Conservation (phyloP, 345 rosid species). For the Anastatica hierochuntica region DNA sequence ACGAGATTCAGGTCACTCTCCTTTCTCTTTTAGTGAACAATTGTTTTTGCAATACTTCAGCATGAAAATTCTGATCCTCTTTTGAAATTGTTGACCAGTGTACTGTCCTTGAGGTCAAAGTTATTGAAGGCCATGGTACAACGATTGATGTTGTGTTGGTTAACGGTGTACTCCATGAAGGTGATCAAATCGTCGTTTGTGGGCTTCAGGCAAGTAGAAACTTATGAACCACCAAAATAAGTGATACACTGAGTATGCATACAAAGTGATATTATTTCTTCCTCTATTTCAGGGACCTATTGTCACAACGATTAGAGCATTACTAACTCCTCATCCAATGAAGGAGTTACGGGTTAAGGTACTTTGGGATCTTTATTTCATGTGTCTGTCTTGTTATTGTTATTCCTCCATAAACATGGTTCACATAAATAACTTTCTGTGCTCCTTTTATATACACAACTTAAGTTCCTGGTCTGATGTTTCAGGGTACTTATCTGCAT, state of each 20-base stretch:
- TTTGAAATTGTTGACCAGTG: conserved; percentile 46
- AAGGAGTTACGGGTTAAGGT: conserved; percentile 96
- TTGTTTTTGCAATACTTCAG: neutral
- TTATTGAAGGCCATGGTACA: conserved; percentile 88
- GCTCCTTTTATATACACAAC: neutral
- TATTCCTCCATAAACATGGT: neutral
- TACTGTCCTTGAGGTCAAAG: conserved; percentile 96
- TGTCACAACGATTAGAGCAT: conserved; percentile 72
- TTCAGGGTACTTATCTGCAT: conserved; percentile 81
- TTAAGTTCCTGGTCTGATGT: conserved; percentile 19
- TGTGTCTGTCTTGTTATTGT: neutral
- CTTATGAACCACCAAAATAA: neutral
- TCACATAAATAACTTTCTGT: neutral
- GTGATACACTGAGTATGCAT: neutral
- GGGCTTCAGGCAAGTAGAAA: conserved; percentile 73
- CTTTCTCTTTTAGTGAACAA: neutral
- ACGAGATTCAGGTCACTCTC: conserved; percentile 62
- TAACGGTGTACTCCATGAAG: conserved; percentile 83
- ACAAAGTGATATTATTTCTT: conserved; percentile 4
- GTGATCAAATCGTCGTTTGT: conserved; percentile 90
- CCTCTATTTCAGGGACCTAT: conserved; percentile 62
- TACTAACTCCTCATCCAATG: conserved; percentile 97
- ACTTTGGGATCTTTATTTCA: conserved; percentile 1
- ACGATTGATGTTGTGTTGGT: conserved; percentile 92
- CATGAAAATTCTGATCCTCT: conserved; percentile 20